Evolutionary conservation across 2,329 filamentous ascomycete species (phyloP), one percentile per base, ranked within the genome.

Genomic region (Diaporthe sp.): DNA sequence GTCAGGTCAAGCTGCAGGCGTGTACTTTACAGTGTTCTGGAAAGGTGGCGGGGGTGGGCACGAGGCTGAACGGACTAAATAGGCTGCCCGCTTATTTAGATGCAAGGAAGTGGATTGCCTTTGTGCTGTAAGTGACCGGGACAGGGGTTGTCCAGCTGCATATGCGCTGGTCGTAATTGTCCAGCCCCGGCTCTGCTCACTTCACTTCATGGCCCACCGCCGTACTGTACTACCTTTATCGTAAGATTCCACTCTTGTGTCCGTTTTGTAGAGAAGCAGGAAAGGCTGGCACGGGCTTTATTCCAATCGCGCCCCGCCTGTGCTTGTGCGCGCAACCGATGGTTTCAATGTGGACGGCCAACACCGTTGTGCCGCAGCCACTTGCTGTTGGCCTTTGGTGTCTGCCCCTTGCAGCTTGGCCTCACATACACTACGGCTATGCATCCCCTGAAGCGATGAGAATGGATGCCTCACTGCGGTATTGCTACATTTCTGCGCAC

Each of bases 41-140:
- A 69, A 68, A 69, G 65, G 65, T 69, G 65, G 65, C 65, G n/a
- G 65, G 65, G 65, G 31, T 55, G 37, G 49, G 42, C 65, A 69
- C 65, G 55, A 69, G 65, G 65, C 65, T 69, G 65, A 69, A 69
- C 13, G 2, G 65, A 39, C 49, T 25, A 55, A 42, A 69, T n/a
- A 42, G 34, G 6, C 28, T 42, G 65, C 49, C 49, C n/a, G 49
- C 49, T 55, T 51, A 53, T 53, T 42, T 15, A 6, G 42, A 69
- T 55, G 65, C 65, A 69, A 42, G 49, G 9, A 39, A 69, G 65
- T 69, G 65, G 65, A 55, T 31, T 55, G 12, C 34, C 34, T 22
- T 55, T 39, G 31, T 34, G 65, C 25, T 69, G 49, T 69, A 55
- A 69, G n/a, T 53, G 49, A 55, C 65, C 34, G 17, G 65, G 65